Conservation (phyloP, 352 stramenopile genomes). For the Pythium biforme region DNA sequence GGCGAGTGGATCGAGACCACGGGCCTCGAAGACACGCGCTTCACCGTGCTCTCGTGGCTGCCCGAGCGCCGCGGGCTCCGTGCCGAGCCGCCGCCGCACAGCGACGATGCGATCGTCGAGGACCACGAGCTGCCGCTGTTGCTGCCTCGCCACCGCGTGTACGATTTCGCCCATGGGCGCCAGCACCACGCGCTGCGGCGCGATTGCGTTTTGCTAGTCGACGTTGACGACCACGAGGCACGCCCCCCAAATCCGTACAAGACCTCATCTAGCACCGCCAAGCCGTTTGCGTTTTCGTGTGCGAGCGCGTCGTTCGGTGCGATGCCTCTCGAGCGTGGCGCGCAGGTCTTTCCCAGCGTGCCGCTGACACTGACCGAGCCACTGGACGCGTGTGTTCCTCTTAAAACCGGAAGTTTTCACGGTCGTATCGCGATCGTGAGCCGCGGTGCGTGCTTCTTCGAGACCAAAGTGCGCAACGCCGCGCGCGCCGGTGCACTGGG, state of each 20-base stretch:
- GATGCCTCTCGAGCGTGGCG: conserved; percentile 30
- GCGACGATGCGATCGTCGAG: background rate
- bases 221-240: conserved; percentile 15
- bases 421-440: conserved; percentile 52
- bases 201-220: conserved; percentile 36
- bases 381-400: conserved; percentile 47
- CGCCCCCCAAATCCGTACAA: no score
- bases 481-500: conserved; percentile 41
- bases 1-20: conserved; percentile 70
- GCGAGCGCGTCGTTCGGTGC: conserved; percentile 60
- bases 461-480: conserved; percentile 66
- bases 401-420: conserved; percentile 35
- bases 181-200: conserved; percentile 31
- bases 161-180: conserved; percentile 26
- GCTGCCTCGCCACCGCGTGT: conserved; percentile 42
- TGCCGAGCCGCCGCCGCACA: background rate
- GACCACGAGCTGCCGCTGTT: conserved; percentile 38
- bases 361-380: conserved; percentile 53
- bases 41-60: conserved; percentile 26
- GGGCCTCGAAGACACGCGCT: conserved; percentile 39
- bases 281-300: conserved; percentile 61
- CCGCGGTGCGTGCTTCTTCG: conserved; percentile 69
- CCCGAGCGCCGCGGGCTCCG: conserved; percentile 22
- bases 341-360: conserved; percentile 22
- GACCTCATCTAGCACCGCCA: no score